Evolutionary conservation across 2,329 filamentous ascomycete genomes (phyloP).

Genomic region (Aspergillus sp.): DNA sequence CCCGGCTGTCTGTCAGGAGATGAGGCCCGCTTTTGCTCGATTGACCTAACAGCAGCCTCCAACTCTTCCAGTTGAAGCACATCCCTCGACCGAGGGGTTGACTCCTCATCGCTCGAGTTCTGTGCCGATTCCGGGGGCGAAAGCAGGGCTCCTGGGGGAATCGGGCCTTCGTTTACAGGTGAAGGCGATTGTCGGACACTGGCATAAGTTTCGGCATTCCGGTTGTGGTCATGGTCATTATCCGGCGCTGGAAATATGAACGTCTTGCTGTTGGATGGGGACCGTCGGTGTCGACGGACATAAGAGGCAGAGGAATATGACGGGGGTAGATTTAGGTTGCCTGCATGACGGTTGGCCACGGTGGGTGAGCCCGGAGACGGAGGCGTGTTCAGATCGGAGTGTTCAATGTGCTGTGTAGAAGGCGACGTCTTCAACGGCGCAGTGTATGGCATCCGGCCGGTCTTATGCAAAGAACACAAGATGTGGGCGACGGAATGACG

Average conservation of each 20-base stretch:
- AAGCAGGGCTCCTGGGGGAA: slow-evolving; percentile 81
- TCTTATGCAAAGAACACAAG: slow-evolving; percentile 34
- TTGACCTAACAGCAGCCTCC: slow-evolving; percentile 78
- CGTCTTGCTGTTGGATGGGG: slow-evolving; percentile 50
- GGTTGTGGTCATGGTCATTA: slow-evolving; percentile 19
- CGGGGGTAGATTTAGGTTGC: slow-evolving; percentile 52
- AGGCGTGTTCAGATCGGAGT: slow-evolving; percentile 44
- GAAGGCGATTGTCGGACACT: slow-evolving; percentile 80
- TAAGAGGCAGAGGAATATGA: slow-evolving; percentile 62
- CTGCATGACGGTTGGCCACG: slow-evolving; percentile 17
- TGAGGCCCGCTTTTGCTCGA: slow-evolving; percentile 51
- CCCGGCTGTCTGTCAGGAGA: slow-evolving; percentile 30
- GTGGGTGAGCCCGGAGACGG: slow-evolving; percentile 22
- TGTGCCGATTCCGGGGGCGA: slow-evolving; percentile 85
- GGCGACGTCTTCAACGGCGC: slow-evolving; percentile 56
- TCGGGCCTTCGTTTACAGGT: slow-evolving; percentile 72
- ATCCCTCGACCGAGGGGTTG: slow-evolving; percentile 43
- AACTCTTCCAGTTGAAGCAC: slow-evolving; percentile 62
- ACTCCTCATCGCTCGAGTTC: slow-evolving; percentile 77
- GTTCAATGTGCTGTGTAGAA: slow-evolving; percentile 52
- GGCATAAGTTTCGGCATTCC: slow-evolving; percentile 46
- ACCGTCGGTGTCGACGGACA: slow-evolving; percentile 61
- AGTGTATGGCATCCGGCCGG: slow-evolving; percentile 53
- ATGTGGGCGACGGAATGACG: slow-evolving; percentile 10
- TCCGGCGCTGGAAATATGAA: slow-evolving; percentile 32